Evolutionary conservation across 1,284 basidiomycete genomes (phyloP), one percentile per base, ranked within the genome.

Genomic region (Trichosporon sp.): DNA sequence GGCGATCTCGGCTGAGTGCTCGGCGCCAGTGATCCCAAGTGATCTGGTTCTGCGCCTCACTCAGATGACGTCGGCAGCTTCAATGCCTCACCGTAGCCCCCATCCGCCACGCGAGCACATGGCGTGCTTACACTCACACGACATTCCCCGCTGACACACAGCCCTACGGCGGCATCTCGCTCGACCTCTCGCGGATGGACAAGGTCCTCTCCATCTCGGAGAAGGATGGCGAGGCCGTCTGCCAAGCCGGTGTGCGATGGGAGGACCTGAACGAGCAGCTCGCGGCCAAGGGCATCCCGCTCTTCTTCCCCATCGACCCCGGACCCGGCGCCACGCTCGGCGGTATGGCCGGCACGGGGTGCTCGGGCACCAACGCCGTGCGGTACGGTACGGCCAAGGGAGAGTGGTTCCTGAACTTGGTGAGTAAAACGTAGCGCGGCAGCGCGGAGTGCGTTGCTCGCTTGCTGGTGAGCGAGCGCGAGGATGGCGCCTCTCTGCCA

Each of bases 231-330:
- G 91, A 94, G 73, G 80, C 91, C 10, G 86, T 90, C 1, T 90
- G 89, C 65, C 91, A 93, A 74, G 84, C 92, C n/a, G 94, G 91
- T 6, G 84, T 87, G 16, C 85, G 87, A 37, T 96, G 92, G 90
- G 87, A 93, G 82, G 88, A 90, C 23, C 84, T 97, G 49, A 97
- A 97, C 71, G 86, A 86, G 21, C 83, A 83, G 4, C 82, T 95
- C 19, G 84, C 84, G 69, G 84, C 87, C 59, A 84, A 88, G 77
- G 89, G 86, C 6, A 86, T 90, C 58, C 87, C 88, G 0, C 78
- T 96, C 13, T 96, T 96, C 83, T 95, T 95, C 75, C 94, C 94
- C 0, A 87, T 95, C 68, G 90, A 93, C 73, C 91, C 90, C 10
- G 78, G 78, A 62, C 77, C 80, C 23, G 82, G 82, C 8, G 92